Evolutionary conservation across 2,329 filamentous ascomycete species (phyloP), one percentile per base, ranked within the genome.

Genomic region (Sporothrix pseudoabietina): DNA sequence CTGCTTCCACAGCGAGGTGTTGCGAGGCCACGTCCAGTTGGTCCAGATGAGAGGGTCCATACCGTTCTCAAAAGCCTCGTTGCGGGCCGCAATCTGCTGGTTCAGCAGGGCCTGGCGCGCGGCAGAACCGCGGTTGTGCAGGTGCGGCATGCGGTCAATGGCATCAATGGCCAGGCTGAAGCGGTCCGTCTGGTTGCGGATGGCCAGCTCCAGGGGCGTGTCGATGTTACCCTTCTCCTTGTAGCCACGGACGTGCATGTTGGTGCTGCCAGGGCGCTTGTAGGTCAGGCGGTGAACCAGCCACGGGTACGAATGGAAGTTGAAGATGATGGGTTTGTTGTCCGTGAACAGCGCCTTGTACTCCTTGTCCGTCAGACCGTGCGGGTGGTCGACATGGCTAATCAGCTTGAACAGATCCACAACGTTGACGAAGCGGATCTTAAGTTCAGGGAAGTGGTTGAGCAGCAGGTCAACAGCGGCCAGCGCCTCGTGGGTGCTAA

Each of bases 161-260:
- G 92, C 92, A 78, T 91, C 89, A 75, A 94, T 93, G 10, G 92
- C 92, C 52, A 94, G 82, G 77, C 89, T 92, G 83, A 91, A 94
- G 39, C 92, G 87, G 82, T 94, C 92, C 0, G 91, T 92, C 78
- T 90, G 86, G 82, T 94, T 94, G 74, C 91, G 86, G 79, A 94
- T 92, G 39, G 92, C 92, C 76, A 94, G 83, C 82, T 94, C 92
- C 26, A 94, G 88, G 0, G 92, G 92, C 0, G 92, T 94, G 79
- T 94, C 91, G 77, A 94, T 94, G 80, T 94, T 94, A 65, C 92
- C 92, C 86, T 94, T 94, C 84, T 94, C 92, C 78, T 87, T 90
- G 84, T 94, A 94, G 0, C 92, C 92, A 44, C 90, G 86, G n/a
- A 94, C 92, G 77, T 92, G 89, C 75, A 94, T 81, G 81, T 92